These are phyloP conservation scores for Eucalyptus virginea DNA, from an alignment of 345 rosid species.

Conservation along the genomic window DNA sequence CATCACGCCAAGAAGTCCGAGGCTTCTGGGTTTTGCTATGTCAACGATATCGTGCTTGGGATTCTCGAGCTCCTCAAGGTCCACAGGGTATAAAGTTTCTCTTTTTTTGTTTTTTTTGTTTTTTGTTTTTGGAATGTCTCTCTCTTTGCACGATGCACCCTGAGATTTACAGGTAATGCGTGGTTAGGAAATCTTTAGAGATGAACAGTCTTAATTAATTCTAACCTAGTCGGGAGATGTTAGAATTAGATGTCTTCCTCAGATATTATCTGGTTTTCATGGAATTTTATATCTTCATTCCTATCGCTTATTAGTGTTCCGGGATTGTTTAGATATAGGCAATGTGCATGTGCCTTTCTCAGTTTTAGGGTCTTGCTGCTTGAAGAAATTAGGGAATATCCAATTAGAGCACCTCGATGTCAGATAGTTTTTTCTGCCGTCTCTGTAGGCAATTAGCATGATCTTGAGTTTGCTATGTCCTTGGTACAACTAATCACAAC, in stretches of 20 bases:
- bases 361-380: neutral
- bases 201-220: neutral
- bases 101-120: neutral
- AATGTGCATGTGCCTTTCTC: neutral
- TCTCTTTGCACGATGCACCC: neutral
- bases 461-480: neutral
- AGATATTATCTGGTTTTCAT: neutral
- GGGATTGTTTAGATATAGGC: neutral
- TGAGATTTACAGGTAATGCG: neutral
- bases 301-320: neutral
- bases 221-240: neutral
- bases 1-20: conserved; percentile 98
- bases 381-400: neutral
- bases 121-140: neutral
- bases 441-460: neutral
- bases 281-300: neutral
- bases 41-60: conserved; percentile 90
- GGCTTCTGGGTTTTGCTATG: conserved; percentile 98
- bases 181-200: neutral
- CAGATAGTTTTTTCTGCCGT: neutral
- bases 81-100: conserved; percentile 45
- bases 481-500: neutral
- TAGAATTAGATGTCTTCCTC: neutral
- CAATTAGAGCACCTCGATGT: neutral
- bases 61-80: conserved; percentile 92